Conservation (phyloP, 2,329 filamentous ascomycete genomes). For the Penicillium sp. region DNA sequence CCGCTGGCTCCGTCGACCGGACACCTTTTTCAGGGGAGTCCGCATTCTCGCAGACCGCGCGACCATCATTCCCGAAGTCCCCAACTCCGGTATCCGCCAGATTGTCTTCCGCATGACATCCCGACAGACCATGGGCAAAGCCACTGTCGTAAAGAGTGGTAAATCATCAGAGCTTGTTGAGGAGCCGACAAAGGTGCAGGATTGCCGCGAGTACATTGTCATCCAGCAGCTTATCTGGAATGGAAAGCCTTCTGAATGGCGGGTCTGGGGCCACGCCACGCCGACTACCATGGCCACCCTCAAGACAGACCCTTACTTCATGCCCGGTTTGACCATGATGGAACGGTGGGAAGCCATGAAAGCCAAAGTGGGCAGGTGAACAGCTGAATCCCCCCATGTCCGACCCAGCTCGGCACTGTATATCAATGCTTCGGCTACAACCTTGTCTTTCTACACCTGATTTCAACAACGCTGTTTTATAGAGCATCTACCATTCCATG, state of each 20-base stretch:
- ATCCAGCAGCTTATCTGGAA: slow-evolving; percentile 44
- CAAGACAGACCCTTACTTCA: slow-evolving; percentile 33
- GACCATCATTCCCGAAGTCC: slow-evolving; percentile 36
- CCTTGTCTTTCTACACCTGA: neutral
- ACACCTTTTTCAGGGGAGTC: slow-evolving; percentile 35
- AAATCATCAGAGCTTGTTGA: neutral
- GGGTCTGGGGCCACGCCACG: slow-evolving; percentile 47
- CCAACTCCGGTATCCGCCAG: slow-evolving; percentile 39
- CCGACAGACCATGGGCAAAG: slow-evolving; percentile 34
- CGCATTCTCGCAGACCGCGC: slow-evolving; percentile 42
- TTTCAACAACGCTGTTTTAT: slow-evolving; percentile 6
- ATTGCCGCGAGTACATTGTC: slow-evolving; percentile 48
- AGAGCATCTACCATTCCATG: slow-evolving; percentile 13
- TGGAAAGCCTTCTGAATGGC: slow-evolving; percentile 44
- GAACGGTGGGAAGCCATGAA: slow-evolving; percentile 35
- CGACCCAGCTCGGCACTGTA: neutral
- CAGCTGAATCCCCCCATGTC: neutral
- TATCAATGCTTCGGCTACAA: neutral
- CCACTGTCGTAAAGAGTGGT: neutral
- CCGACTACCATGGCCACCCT: slow-evolving; percentile 41
- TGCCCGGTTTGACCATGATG: slow-evolving; percentile 29
- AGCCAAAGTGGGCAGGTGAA: slow-evolving; percentile 17
- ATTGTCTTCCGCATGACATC: slow-evolving; percentile 38
- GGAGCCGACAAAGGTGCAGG: slow-evolving; percentile 35
- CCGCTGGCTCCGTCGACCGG: slow-evolving; percentile 34